Conservation (phyloP, 2,329 filamentous ascomycete genomes). For the Clarireedia homoeocarpa region DNA sequence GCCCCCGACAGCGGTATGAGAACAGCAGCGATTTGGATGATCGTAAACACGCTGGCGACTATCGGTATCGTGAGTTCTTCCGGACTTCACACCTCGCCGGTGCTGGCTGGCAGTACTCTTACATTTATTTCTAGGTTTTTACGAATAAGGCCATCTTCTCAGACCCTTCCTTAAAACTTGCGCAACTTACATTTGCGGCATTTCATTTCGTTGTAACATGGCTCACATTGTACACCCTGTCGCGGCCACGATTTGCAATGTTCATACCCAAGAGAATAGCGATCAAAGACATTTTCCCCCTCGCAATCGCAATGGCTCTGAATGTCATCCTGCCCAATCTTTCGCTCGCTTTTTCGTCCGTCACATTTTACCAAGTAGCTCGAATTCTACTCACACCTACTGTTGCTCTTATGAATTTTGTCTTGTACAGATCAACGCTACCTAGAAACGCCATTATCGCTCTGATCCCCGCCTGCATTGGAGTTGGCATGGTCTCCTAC, state of each 20-base stretch:
- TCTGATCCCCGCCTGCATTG: slow-evolving; percentile 53
- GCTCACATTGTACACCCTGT: slow-evolving; percentile 53
- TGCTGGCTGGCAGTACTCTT: too few species aligned
- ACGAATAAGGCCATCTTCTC: slow-evolving; percentile 65
- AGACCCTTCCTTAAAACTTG: slow-evolving; percentile 50
- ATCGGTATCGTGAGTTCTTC: slow-evolving; percentile 48
- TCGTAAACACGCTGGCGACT: slow-evolving; percentile 54
- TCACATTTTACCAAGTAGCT: slow-evolving; percentile 64
- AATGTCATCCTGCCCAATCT: slow-evolving; percentile 64
- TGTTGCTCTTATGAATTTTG: slow-evolving; percentile 56
- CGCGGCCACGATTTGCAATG: slow-evolving; percentile 47
- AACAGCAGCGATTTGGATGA: slow-evolving; percentile 46
- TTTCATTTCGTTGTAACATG: slow-evolving; percentile 64
- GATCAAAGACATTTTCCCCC: slow-evolving; percentile 50
- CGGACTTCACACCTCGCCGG: neutral
- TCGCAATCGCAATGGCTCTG: slow-evolving; percentile 59
- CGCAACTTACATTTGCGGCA: slow-evolving; percentile 57
- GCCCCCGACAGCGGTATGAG: slow-evolving; percentile 29
- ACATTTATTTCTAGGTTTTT: slow-evolving; percentile 37
- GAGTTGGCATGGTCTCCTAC: slow-evolving; percentile 60
- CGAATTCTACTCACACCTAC: slow-evolving; percentile 59
- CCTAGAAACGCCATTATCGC: slow-evolving; percentile 43
- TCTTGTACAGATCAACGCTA: slow-evolving; percentile 50
- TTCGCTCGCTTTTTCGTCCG: slow-evolving; percentile 57
- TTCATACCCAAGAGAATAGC: slow-evolving; percentile 50